Base-by-base conservation (phyloP, 2,329 filamentous ascomycete genomes). In the Calycina herbarum region DNA sequence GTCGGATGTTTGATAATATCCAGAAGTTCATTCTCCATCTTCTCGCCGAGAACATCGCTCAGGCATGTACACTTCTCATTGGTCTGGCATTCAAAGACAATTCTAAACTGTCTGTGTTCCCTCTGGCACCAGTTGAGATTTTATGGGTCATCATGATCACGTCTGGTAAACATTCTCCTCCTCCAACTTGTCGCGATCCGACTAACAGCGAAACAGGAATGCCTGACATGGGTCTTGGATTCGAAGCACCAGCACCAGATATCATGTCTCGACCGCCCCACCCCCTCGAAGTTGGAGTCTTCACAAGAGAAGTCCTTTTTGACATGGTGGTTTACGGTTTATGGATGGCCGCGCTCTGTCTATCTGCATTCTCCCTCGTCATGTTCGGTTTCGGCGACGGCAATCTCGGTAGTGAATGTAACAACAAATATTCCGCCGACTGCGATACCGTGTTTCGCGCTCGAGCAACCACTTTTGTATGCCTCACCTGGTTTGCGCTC, bases 71-170 rank as follows among this genome's bases (percentile, higher is more conserved):
- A 0, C 82, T 96, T 17, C 86, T 96, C 31, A 88, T 93, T 48
- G 93, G 93, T 62, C 86, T 96, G 3, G 90, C 83, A 0, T 96
- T 96, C 80, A 90, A 93, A 73, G 93, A 96, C 74, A 70, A 78
- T 2, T 80, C 82, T 10, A 84, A 86, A 8, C 84, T 91, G 67
- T 95, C 92, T 0, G 92, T 96, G 10, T 96, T 96, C 77, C 93
- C 93, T 4, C 86, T 96, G 57, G 88, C 91, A 0, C 92, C 93
- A 0, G 87, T 96, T 11, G 89, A 96, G 73, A 94, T 96, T 68
- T 85, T 97, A 66, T 97, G 92, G 93, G 92, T 97, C 77, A 96
- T 96, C 78, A 94, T 96, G 90, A 85, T 95, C 64, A 97, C 93
- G 0, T 94, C 91, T 51, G 91, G 89, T 1, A 45, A 64, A 74